Evolutionary conservation across 2,329 filamentous ascomycete genomes (phyloP), one percentile per base, ranked within the genome.

Genomic region (Fusarium sp.): DNA sequence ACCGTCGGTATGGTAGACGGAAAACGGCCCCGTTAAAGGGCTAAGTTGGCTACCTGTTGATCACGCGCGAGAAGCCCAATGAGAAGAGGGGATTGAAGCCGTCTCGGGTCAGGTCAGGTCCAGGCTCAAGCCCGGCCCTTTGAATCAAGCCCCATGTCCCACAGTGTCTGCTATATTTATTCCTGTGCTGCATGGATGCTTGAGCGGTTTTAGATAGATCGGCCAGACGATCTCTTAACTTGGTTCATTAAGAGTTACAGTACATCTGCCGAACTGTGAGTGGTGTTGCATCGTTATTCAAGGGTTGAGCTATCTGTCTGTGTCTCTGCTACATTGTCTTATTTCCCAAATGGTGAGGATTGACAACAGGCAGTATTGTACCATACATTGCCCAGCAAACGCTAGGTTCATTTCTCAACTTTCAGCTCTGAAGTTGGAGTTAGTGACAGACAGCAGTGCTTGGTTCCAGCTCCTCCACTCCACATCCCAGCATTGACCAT

Each of bases 401-500:
- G 23, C 8, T 25, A 25, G 23, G 19, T 10, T 15, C 7, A 39
- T 27, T 39, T 46, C 21, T 43, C 29, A 6, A 19, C 33, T 27
- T 43, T 45, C 37, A 63, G 42, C 49, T 33, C 21, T 50, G 21
- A 8, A 37, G 42, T 45, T 52, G 41, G 46, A 43, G 54, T 31
- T 27, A 35, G 43, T 25, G 50, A 46, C 44, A 49, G 50, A 46
- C 44, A 49, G 55, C 29, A 19, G 4, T 19, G 60, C 49, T 42
- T 13, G 27, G 9, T 29, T 29, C 32, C 47, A 45, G 48, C 21
- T 53, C 43, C 55, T 57, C 60, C 55, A 52, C 49, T 64, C 60
- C 45, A 51, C 62, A 56, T 57, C 39, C 51, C 55, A 63, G 55
- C 59, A 52, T 36, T 45, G 53, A 49, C 50, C 67, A 68, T 68